Evolutionary conservation across 1,284 basidiomycete species (phyloP), one percentile per base, ranked within the genome.

Genomic region (Ceratobasidium sp.): DNA sequence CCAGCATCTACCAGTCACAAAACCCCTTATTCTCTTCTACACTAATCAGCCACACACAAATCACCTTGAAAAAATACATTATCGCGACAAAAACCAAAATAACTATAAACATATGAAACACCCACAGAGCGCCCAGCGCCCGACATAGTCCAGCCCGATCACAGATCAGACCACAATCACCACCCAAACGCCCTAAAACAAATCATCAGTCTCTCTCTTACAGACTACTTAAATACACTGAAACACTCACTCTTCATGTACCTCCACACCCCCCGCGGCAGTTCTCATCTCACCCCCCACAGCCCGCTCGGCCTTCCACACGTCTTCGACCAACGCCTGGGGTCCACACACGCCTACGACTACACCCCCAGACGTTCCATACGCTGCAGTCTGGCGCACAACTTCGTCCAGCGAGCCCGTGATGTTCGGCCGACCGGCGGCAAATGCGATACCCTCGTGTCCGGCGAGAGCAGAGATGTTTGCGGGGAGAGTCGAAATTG

Each of bases 331-430:
- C 69, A 94, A 85, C 26, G 86, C 86, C 1, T 83, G 79, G 0
- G 93, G 93, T 0, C 93, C 93, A 83, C 93, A 94, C 39, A 91
- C 89, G 49, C 87, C 91, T 1, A 94, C 89, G 15, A 92, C 85
- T 76, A 93, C 86, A 23, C 93, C 93, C 0, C 87, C 88, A 12
- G 90, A 85, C 5, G 85, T 83, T 61, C 86, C 87, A 20, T 89
- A 84, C 3, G 84, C 84, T 40, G 89, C 87, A 1, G 90, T 89
- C 55, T 88, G 86, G 49, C 87, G 85, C 67, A 91, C 87, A 46
- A 89, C 86, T 58, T 84, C 84, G 56, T 90, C 87, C 10, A 94
- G 83, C 51, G 88, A 84, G 78, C 84, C 86, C 51, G 81, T 81
- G 1, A 91, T 80, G 70, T 86, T 85, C 1, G 91, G 90, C 28